Conservation (phyloP, 169 alveolate species). For the Plasmodium malariae region DNA sequence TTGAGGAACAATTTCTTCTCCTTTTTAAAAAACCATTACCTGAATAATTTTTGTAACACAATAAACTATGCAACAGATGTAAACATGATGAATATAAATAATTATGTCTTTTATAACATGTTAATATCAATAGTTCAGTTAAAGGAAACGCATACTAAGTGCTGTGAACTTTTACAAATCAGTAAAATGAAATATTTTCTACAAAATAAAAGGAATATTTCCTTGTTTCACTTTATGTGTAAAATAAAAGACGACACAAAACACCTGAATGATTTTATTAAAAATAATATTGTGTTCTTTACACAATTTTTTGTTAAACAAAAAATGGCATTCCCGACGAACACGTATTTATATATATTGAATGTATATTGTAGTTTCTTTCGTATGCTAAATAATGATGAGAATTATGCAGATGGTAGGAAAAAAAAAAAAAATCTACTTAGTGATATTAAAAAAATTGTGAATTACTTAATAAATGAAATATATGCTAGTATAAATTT, state of each 20-base stretch:
- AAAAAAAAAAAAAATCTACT: slow-evolving; percentile 42
- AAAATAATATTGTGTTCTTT: slow-evolving; percentile 28
- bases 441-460: slow-evolving; percentile 53
- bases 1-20: slow-evolving; percentile 48
- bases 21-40: slow-evolving; percentile 20
- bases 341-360: slow-evolving; percentile 25
- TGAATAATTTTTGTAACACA: not conserved
- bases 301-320: slow-evolving; percentile 45
- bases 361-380: slow-evolving; percentile 21
- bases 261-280: slow-evolving; percentile 41
- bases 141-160: slow-evolving; percentile 32
- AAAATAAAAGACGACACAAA: slow-evolving; percentile 2
- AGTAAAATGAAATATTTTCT: slow-evolving; percentile 44
- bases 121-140: slow-evolving; percentile 36
- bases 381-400: slow-evolving; percentile 8
- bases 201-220: slow-evolving; percentile 11
- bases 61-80: slow-evolving; percentile 21
- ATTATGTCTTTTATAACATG: slow-evolving; percentile 42
- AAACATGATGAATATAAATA: slow-evolving; percentile 18
- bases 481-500: slow-evolving; percentile 30
- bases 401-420: slow-evolving; percentile 33
- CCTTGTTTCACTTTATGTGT: not conserved
- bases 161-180: not conserved
- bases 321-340: slow-evolving; percentile 10
- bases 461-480: slow-evolving; percentile 65